Evolutionary conservation across 495 filamentous ascomycete genomes (phyloP).

Genomic region (Penicillium longicatenatum): DNA sequence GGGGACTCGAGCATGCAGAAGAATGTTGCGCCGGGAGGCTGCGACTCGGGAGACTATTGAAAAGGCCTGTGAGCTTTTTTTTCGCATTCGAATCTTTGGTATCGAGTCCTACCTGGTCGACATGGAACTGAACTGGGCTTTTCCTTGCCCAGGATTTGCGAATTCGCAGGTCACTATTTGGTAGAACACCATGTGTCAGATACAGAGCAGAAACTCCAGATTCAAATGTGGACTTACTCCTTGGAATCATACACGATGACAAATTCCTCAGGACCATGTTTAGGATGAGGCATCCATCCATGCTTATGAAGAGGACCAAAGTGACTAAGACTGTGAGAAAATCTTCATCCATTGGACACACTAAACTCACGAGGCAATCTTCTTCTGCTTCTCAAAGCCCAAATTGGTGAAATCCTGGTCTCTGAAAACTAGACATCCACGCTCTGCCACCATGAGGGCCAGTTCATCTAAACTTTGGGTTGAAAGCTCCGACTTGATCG

Average conservation of each 20-base stretch:
- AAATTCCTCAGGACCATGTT: background rate
- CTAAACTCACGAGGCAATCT: background rate
- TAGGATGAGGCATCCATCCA: conserved; percentile 1
- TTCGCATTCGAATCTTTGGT: background rate
- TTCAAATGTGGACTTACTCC: background rate
- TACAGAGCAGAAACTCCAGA: too few species aligned
- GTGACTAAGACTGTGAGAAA: background rate
- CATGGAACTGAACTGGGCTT: conserved; percentile 11
- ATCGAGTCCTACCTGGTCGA: conserved; percentile 6
- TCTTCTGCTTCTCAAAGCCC: conserved; percentile 3
- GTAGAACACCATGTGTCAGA: background rate
- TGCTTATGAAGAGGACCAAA: conserved; percentile 6
- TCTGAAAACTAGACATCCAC: background rate
- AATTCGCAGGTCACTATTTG: conserved; percentile 9
- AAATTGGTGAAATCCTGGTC: conserved; percentile 3
- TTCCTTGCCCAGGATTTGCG: conserved; percentile 11
- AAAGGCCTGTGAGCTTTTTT: background rate
- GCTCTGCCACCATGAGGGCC: background rate
- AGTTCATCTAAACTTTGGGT: conserved; percentile 1
- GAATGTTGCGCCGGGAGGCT: conserved; percentile 8
- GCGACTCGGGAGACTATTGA: conserved; percentile 6
- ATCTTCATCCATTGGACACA: background rate
- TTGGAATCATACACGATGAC: conserved; percentile 9
- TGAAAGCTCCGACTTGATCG: background rate
- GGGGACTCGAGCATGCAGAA: conserved; percentile 6